These are phyloP conservation scores for Neofusicoccum ribis DNA, from an alignment of 2,329 filamentous ascomycete species.

Conservation along the genomic window DNA sequence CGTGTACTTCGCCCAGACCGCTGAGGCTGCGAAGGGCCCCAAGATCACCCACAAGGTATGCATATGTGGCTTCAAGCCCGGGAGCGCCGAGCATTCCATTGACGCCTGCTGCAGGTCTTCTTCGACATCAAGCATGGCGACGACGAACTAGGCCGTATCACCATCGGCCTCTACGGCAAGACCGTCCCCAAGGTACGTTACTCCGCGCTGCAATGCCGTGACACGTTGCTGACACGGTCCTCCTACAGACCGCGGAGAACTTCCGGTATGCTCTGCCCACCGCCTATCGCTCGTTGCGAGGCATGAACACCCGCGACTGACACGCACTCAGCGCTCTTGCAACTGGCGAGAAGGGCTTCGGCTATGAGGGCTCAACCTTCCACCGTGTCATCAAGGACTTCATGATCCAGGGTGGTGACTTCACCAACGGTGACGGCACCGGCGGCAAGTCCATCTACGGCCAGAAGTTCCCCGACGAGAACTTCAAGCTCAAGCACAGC, in stretches of 20 bases:
- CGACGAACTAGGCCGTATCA: constrained; percentile 70
- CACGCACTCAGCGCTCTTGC: constrained; percentile 67
- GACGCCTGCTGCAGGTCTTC: constrained; percentile 59
- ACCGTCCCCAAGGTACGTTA: constrained; percentile 69
- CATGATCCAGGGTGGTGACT: constrained; percentile 91
- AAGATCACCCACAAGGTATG: constrained; percentile 89
- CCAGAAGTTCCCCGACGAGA: constrained; percentile 81
- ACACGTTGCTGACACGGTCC: constrained; percentile 23
- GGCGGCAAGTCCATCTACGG: constrained; percentile 90
- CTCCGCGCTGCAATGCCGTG: not conserved
- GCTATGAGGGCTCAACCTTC: constrained; percentile 79
- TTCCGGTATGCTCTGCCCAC: constrained; percentile 48
- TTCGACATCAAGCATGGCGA: constrained; percentile 81
- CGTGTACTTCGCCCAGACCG: constrained; percentile 73
- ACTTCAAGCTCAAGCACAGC: constrained; percentile 92
- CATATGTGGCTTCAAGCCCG: constrained; percentile 10
- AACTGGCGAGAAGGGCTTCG: constrained; percentile 83
- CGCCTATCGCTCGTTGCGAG: constrained; percentile 40
- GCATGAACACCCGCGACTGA: constrained; percentile 4
- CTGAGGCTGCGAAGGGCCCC: constrained; percentile 77
- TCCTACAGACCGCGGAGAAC: constrained; percentile 61
- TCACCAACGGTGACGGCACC: constrained; percentile 78
- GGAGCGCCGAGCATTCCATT: not conserved
- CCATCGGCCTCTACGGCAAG: constrained; percentile 84
- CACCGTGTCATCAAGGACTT: constrained; percentile 89